Evolutionary conservation across 2,329 filamentous ascomycete genomes (phyloP).

Genomic region (Capronia coronata): DNA sequence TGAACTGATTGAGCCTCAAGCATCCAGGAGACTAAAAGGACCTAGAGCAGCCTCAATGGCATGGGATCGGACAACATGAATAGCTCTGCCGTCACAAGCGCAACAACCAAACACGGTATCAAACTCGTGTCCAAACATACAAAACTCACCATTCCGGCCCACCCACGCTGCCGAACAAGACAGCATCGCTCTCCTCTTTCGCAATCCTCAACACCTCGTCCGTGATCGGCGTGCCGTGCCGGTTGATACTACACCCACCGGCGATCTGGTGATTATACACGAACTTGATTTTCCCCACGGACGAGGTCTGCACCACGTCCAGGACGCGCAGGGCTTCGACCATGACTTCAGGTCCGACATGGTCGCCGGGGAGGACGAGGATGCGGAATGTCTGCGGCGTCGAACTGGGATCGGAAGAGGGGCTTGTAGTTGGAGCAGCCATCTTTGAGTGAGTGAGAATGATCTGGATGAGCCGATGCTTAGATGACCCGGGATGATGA

Average conservation of each 20-base stretch:
- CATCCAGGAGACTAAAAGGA: slow-evolving; percentile 48
- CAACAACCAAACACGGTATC: too few relatives aligned
- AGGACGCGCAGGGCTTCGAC: slow-evolving; percentile 57
- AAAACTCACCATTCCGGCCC: slow-evolving; percentile 58
- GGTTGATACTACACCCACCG: slow-evolving; percentile 61
- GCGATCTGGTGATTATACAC: slow-evolving; percentile 59
- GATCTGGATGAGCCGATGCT: too few relatives aligned
- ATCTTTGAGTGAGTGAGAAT: background rate
- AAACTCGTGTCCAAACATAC: too few relatives aligned
- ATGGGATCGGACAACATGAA: too few relatives aligned
- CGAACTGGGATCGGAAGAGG: background rate
- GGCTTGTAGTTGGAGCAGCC: background rate
- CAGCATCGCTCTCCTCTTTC: slow-evolving; percentile 54
- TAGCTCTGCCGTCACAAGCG: too few relatives aligned
- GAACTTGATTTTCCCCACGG: slow-evolving; percentile 53
- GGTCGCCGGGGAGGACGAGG: slow-evolving; percentile 61
- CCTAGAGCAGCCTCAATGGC: too few relatives aligned
- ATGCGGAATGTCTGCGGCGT: slow-evolving; percentile 35
- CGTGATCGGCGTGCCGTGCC: slow-evolving; percentile 59
- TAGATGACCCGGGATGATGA: too few relatives aligned
- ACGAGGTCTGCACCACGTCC: slow-evolving; percentile 38
- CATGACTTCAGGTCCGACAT: slow-evolving; percentile 64
- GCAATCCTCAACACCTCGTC: slow-evolving; percentile 54
- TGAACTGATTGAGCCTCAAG: too few relatives aligned
- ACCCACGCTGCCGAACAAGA: slow-evolving; percentile 63